phyloP scores from a whole-genome alignment of 345 rosid genomes.

The Nephelium lappaceum region DNA sequence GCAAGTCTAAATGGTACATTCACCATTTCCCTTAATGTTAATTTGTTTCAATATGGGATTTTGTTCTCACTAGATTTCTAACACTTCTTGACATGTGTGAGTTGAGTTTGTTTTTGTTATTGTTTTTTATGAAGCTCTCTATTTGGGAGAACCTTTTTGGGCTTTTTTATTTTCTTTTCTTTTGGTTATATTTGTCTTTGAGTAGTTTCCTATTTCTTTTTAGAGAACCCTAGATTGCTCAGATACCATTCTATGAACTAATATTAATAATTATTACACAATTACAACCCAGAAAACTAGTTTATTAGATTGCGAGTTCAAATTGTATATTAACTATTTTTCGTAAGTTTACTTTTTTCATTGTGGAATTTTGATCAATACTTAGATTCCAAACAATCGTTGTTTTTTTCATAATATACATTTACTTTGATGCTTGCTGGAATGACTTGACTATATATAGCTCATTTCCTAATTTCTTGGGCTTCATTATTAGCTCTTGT shows the following conservation, averaged over 20 bases:
- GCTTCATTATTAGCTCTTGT: conserved; percentile 9
- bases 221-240: not conserved
- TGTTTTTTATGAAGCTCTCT: not conserved
- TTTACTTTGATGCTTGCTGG: not conserved
- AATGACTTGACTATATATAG: conserved; percentile 6
- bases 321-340: not conserved
- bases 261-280: too few relatives aligned
- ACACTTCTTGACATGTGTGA: not conserved
- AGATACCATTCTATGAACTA: not conserved
- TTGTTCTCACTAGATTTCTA: not conserved
- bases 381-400: not conserved
- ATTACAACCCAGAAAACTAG: not conserved
- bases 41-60: not conserved
- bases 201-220: not conserved
- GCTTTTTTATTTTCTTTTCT: not conserved
- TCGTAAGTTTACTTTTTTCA: not conserved
- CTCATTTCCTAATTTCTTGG: not conserved
- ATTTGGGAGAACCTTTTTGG: not conserved
- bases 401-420: not conserved
- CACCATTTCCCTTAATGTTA: not conserved
- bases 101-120: not conserved
- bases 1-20: not conserved
- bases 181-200: not conserved
- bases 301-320: not conserved
- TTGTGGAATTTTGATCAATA: not conserved